Percentiles rank a stretch among this genome's conserved stretches.
These are phyloP conservation scores for Trifolium dubium DNA, from an alignment of 306 rosid species.

Conservation along the genomic window DNA sequence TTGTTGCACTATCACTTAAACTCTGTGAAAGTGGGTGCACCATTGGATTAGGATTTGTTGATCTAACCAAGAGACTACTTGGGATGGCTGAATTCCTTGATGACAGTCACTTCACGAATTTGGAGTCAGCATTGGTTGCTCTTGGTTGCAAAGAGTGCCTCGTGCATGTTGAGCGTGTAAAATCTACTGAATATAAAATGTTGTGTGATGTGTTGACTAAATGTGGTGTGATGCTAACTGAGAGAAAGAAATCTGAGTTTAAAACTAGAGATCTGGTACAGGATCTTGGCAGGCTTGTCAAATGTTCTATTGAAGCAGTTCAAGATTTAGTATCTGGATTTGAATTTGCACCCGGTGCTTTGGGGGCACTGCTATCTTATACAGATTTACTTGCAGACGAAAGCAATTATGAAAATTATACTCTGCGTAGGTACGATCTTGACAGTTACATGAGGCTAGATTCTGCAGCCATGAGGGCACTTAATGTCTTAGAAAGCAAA, in stretches of 20 bases:
- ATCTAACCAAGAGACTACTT: constrained; percentile 81
- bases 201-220: constrained; percentile 70
- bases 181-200: constrained; percentile 64
- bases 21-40: constrained; percentile 79
- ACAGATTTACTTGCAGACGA: constrained; percentile 90
- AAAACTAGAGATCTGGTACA: constrained; percentile 86
- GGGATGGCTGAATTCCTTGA: constrained; percentile 93
- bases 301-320: constrained; percentile 91
- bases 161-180: constrained; percentile 68
- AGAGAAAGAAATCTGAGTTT: constrained; percentile 84
- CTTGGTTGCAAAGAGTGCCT: constrained; percentile 98
- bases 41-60: constrained; percentile 80
- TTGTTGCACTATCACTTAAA: constrained; percentile 74
- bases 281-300: constrained; percentile 91
- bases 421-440: constrained; percentile 75
- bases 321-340: constrained; percentile 84
- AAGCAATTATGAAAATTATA: constrained; percentile 84
- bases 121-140: constrained; percentile 91
- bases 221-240: constrained; percentile 93
- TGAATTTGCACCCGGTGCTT: constrained; percentile 88
- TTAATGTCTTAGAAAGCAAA: constrained; percentile 88
- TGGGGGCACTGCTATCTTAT: constrained; percentile 87
- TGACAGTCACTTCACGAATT: constrained; percentile 86
- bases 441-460: constrained; percentile 89
- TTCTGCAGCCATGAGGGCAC: constrained; percentile 93